Evolutionary conservation across 2,329 filamentous ascomycete species (phyloP), one percentile per base, ranked within the genome.

Genomic region (Helotiales sp.): DNA sequence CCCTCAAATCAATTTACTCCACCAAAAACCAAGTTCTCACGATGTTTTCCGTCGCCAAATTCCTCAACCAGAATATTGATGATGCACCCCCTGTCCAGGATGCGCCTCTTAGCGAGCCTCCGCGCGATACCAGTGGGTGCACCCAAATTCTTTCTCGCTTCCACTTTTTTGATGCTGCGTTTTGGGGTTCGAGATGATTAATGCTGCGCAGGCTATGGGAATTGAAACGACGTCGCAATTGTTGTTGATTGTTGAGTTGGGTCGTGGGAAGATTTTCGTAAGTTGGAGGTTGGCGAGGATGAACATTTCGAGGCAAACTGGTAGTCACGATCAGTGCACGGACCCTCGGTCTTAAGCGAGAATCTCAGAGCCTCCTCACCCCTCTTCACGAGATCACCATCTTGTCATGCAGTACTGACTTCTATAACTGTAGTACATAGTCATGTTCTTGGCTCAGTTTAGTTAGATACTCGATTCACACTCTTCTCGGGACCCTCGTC

Each of bases 211-310:
- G 56, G 36, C 47, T 58, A 54, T 29, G 56, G 52, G 5, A 58
- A 52, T 58, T 58, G 38, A 58, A 47, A 54, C 13, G 19, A 17
- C 15, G 46, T 25, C 36, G n/a, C 51, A 48, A 12, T 52, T 42
- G 30, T 29, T 24, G 47, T 54, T 40, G 27, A 12, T 8, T 38
- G 38, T 44, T 30, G n/a, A 22, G 50, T 31, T 33, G 51, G 52
- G 30, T 33, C 46, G 15, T 30, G 46, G 51, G 46, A 50, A 58
- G 12, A 42, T 47, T 58, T 58, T 52, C 52, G 56, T 58, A 34
- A 44, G 12, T 36, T 15, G 38, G 24, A 30, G 25, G 25, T 47
- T 9, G 13, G 33, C 13, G 31, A 38, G 12, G 36, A 27, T 27
- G 6, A 15, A 2, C n/a, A 31, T 1, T 25, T 31, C 19, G 7